Evolutionary conservation across 257 asterid genomes (phyloP).

Genomic region (Salvia splendens): DNA sequence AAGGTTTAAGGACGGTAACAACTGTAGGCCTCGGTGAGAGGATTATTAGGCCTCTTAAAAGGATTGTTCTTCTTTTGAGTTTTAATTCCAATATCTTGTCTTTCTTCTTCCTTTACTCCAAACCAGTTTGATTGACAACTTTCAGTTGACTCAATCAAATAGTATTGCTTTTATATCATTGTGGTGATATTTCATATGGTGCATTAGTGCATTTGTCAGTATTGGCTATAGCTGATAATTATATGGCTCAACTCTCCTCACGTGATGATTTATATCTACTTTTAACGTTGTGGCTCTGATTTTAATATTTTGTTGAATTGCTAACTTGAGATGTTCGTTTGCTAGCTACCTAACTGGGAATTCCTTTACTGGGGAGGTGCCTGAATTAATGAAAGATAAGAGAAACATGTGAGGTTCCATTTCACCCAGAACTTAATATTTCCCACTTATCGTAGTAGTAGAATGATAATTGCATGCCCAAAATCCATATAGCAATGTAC

Average conservation of each 20-base stretch:
- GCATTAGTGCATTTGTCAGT: too few relatives aligned
- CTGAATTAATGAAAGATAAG: slow-evolving; percentile 45
- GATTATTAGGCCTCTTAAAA: too few relatives aligned
- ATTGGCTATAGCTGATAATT: too few relatives aligned
- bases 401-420: slow-evolving; percentile 34
- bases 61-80: too few relatives aligned
- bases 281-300: background rate
- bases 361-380: slow-evolving; percentile 49
- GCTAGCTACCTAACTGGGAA: slow-evolving; percentile 62
- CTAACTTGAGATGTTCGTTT: slow-evolving; percentile 25
- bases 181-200: too few relatives aligned
- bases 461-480: slow-evolving; percentile 9
- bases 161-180: background rate
- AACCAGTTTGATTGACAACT: background rate
- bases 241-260: too few relatives aligned
- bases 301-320: background rate
- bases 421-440: background rate
- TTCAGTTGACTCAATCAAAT: background rate
- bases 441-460: background rate
- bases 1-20: too few relatives aligned
- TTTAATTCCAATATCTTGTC: too few relatives aligned
- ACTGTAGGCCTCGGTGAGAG: too few relatives aligned
- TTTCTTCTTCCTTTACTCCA: too few relatives aligned
- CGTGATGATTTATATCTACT: background rate
- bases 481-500: background rate